These are phyloP conservation scores for Sporisorium scitamineum DNA, from an alignment of 1,284 basidiomycete species.

Conservation along the genomic window DNA sequence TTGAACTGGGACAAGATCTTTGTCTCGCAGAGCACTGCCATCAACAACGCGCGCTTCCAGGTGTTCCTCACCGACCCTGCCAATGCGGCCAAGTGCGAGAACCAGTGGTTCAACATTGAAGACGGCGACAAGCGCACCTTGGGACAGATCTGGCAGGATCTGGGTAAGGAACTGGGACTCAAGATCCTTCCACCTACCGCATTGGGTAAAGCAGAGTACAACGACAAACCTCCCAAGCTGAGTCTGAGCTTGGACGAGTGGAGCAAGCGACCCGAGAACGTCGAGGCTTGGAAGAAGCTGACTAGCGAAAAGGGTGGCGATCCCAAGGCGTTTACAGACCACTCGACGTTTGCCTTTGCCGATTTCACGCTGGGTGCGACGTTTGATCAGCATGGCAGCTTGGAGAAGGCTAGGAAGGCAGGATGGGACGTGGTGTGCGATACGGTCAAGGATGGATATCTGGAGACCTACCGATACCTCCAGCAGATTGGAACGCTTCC, in stretches of 20 bases:
- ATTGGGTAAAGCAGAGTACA: constrained; percentile 23
- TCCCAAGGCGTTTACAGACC: constrained; percentile 35
- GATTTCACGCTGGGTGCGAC: constrained; percentile 49
- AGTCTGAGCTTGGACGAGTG: constrained; percentile 41
- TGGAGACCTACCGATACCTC: constrained; percentile 45
- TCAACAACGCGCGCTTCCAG: constrained; percentile 51
- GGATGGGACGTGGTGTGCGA: constrained; percentile 40
- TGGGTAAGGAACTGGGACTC: constrained; percentile 34
- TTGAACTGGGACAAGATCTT: constrained; percentile 48
- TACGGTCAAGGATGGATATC: constrained; percentile 45
- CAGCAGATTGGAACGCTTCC: constrained; percentile 45
- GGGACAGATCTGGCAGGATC: constrained; percentile 45
- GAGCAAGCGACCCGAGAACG: constrained; percentile 32
- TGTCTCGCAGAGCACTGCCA: constrained; percentile 40
- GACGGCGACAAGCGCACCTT: constrained; percentile 39
- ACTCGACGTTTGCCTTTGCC: constrained; percentile 43
- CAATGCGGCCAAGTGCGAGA: constrained; percentile 38
- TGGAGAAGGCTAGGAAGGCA: constrained; percentile 40
- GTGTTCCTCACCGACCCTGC: constrained; percentile 40
- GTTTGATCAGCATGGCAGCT: constrained; percentile 42
- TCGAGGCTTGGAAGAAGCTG: constrained; percentile 44
- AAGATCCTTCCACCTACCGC: constrained; percentile 32
- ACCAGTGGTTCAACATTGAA: constrained; percentile 52
- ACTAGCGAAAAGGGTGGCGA: constrained; percentile 37
- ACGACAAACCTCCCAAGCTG: constrained; percentile 39